A percentile compares a stretch with the other conserved stretches of the same genome.
Evolutionary conservation across 768 basidiomycete species (phyloP).

Genomic region (Mycena galericulata): DNA sequence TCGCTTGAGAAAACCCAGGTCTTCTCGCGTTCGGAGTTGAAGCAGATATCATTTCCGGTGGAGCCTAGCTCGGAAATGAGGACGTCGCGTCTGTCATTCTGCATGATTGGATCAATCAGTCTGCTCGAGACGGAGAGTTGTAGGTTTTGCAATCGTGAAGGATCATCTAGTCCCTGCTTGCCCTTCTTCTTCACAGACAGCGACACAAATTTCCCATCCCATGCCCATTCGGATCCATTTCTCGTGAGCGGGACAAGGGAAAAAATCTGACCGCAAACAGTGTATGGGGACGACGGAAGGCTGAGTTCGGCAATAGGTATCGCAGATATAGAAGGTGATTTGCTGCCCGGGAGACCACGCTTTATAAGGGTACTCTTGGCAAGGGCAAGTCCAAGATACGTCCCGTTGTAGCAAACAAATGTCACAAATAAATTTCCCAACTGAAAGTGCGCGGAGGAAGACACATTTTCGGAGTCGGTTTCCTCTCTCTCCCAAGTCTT

Average conservation of each 20-base stretch:
- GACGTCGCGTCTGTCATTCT: neutral
- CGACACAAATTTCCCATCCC: constrained; percentile 7
- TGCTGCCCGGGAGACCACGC: neutral
- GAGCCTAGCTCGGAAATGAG: neutral
- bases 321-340: neutral
- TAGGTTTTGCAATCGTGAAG: neutral
- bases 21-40: constrained; percentile 1
- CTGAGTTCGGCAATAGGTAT: neutral
- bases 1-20: neutral
- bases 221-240: neutral
- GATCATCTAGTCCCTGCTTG: neutral
- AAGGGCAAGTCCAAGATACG: constrained; percentile 1
- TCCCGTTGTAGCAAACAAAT: constrained; percentile 2
- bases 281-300: neutral
- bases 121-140: constrained; percentile 12
- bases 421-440: constrained; percentile 8
- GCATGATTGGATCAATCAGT: neutral
- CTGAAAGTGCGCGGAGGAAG: constrained; percentile 5
- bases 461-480: neutral
- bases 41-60: neutral
- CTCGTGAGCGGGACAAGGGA: neutral
- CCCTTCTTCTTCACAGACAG: neutral
- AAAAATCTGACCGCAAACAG: constrained; percentile 1
- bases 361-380: constrained; percentile 9
- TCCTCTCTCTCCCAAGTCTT: constrained; percentile 31